These are phyloP conservation scores for Fonsecaea nubica DNA, from an alignment of 2,329 filamentous ascomycete species.

Conservation along the genomic window DNA sequence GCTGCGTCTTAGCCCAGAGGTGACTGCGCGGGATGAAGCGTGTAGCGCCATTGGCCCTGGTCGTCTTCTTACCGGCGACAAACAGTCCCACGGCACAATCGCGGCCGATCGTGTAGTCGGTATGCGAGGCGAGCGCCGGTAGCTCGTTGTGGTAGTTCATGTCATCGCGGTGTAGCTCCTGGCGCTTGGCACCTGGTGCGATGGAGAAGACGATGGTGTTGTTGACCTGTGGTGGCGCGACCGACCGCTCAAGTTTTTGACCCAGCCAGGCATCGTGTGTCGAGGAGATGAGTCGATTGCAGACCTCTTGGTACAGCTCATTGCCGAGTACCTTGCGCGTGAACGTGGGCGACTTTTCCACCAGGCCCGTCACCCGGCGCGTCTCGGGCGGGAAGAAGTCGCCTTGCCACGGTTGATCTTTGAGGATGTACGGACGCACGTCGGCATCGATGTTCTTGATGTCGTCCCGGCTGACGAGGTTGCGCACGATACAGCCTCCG, in stretches of 20 bases:
- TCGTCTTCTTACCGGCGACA: constrained; percentile 35
- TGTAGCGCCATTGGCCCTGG: constrained; percentile 44
- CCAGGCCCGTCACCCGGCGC: constrained; percentile 38
- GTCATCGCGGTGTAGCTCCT: constrained; percentile 42
- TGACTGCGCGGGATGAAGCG: constrained; percentile 21
- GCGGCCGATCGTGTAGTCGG: constrained; percentile 10
- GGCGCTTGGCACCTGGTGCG: constrained; percentile 35
- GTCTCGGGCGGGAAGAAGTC: constrained; percentile 40
- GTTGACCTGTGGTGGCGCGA: constrained; percentile 40
- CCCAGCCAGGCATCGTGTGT: constrained; percentile 30
- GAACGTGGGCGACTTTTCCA: constrained; percentile 35
- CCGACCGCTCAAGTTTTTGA: not conserved
- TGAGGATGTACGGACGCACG: constrained; percentile 33
- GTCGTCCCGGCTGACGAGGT: constrained; percentile 14
- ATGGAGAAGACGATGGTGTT: constrained; percentile 43
- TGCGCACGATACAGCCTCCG: constrained; percentile 20
- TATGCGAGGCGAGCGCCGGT: constrained; percentile 5
- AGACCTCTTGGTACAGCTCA: constrained; percentile 35
- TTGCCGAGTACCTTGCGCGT: constrained; percentile 30
- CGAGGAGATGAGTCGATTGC: constrained; percentile 17
- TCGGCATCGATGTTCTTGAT: constrained; percentile 25
- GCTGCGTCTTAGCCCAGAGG: constrained; percentile 17
- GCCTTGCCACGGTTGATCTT: constrained; percentile 34
- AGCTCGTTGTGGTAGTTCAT: constrained; percentile 38
- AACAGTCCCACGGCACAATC: constrained; percentile 22